Base-by-base conservation (phyloP, 2,329 filamentous ascomycete species). In the Claviceps sp. region DNA sequence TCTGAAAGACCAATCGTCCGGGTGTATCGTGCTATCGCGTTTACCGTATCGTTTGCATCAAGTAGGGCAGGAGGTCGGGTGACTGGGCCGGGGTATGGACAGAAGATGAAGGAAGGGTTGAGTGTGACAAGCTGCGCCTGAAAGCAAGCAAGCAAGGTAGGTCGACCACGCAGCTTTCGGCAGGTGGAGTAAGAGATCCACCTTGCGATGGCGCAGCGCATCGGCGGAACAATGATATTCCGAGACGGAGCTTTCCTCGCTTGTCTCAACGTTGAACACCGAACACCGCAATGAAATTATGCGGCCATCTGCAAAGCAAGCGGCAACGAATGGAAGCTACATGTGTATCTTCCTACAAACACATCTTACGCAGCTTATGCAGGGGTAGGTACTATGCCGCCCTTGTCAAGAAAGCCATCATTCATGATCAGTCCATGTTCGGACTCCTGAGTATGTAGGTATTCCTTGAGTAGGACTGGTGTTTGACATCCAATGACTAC, bases 81-180 rank as follows among this genome's bases (percentile, higher is more conserved):
- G 7, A 37, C 26, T 43, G 17, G 26, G 13, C 43, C n/a, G 17
- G 26, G n/a, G n/a, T 42, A 20, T 5, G 39, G 36, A 26, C 6
- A 17, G 37, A 34, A 17, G 47, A 42, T 40, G 37, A 26, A 26
- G 20, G 37, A 23, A 9, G 37, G 6, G 20, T 43, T 13, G 7
- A 16, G 29, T 26, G 20, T 13, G 14, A 26, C 13, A 16, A 45
- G 47, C 37, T 42, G 20, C 20, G 16, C 16, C 37, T 39, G 47
- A 40, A 49, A 36, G 47, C 39, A 44, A 49, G 26, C 20, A 20
- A 44, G 47, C 38, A 49, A 49, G 39, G 38, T 43, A 49, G 39
- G 38, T 43, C 47, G 37, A 49, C 38, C 47, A 49, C 23, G 11
- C 26, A 50, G 48, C 48, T 50, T 44, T 13, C n/a, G 48, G 48